phyloP scores from a whole-genome alignment of 352 stramenopile genomes.

The Globisporangium takayamanum region DNA sequence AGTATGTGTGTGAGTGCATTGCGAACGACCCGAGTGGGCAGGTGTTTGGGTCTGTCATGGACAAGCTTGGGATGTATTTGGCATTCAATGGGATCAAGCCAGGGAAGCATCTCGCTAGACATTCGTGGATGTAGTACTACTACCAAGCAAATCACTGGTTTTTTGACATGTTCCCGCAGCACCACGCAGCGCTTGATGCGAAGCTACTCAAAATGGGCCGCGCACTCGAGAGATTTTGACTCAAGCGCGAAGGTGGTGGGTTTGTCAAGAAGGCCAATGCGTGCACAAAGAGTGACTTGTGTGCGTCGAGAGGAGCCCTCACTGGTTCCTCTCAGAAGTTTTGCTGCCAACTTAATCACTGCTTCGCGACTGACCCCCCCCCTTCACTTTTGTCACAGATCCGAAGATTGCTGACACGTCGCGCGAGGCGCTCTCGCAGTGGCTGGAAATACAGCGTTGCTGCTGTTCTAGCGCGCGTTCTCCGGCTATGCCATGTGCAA shows the following conservation, averaged over 20 bases:
- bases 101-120: background rate
- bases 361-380: no score
- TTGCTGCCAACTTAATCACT: no score
- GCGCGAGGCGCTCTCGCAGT: no score
- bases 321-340: no score
- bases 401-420: no score
- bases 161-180: background rate
- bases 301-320: no score
- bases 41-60: background rate
- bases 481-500: no score
- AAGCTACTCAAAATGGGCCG: background rate
- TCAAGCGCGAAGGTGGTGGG: background rate
- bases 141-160: background rate
- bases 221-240: background rate
- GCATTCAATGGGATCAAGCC: background rate
- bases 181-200: background rate
- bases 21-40: background rate
- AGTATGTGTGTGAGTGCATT: background rate
- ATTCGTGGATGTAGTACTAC: background rate
- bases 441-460: no score
- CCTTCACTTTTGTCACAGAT: no score
- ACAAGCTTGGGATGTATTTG: background rate
- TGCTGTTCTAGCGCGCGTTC: no score
- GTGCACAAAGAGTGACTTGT: background rate
- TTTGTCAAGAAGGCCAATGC: background rate